These are phyloP conservation scores for Schizosaccharomyces cryophilus DNA, from an alignment of 805 yeast genomes.

Conservation along the genomic window DNA sequence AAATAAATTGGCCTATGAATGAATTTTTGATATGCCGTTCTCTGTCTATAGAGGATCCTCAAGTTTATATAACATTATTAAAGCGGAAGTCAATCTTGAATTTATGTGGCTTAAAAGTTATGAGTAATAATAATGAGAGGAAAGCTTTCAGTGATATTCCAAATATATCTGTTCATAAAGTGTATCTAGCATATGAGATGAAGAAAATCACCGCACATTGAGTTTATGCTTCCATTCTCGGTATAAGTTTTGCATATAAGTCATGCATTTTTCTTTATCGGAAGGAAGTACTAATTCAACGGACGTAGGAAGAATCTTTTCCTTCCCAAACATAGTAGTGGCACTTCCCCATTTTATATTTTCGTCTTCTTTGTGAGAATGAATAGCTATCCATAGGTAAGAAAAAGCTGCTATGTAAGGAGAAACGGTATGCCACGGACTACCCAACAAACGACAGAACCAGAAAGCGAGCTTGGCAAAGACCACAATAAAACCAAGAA, in stretches of 20 bases:
- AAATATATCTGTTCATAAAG: too few relatives aligned
- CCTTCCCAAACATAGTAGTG: neutral
- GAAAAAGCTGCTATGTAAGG: slow-evolving; percentile 85
- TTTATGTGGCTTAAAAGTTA: too few relatives aligned
- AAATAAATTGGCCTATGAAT: too few relatives aligned
- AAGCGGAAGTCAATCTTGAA: too few relatives aligned
- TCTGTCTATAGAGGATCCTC: too few relatives aligned
- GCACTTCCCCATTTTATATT: neutral
- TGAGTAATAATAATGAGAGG: too few relatives aligned
- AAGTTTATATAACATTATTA: too few relatives aligned
- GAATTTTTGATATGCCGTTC: too few relatives aligned
- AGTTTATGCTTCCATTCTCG: slow-evolving; percentile 2
- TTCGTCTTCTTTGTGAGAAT: slow-evolving; percentile 10
- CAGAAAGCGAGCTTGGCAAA: slow-evolving; percentile 37
- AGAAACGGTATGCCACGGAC: slow-evolving; percentile 68
- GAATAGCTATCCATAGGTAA: slow-evolving; percentile 39
- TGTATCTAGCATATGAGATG: too few relatives aligned
- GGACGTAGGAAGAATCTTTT: neutral
- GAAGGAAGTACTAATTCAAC: neutral
- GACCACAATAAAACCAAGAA: slow-evolving; percentile 61
- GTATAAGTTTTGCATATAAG: neutral
- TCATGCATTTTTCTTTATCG: neutral
- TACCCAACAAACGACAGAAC: slow-evolving; percentile 56
- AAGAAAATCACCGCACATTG: neutral
- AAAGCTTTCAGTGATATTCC: too few relatives aligned